phyloP scores from a whole-genome alignment of 2,329 filamentous ascomycete species.

The Clonostachys sp. region DNA sequence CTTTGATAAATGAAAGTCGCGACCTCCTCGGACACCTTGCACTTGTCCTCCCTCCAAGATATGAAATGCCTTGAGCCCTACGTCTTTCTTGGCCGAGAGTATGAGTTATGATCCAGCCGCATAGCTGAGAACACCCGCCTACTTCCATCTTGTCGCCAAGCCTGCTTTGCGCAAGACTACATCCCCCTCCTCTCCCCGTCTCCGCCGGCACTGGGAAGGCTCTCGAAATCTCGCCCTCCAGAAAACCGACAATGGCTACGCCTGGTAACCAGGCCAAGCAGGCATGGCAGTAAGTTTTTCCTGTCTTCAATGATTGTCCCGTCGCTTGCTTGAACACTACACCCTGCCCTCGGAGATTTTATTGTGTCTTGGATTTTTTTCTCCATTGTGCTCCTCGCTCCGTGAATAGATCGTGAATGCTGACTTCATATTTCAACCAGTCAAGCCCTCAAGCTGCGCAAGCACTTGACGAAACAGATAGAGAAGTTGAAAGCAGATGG shows the following conservation, averaged over 20 bases:
- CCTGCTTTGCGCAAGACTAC: too few species aligned
- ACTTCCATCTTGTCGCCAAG: too few species aligned
- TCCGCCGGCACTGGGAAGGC: slow-evolving; percentile 7
- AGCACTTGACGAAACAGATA: slow-evolving; percentile 34
- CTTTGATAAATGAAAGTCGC: slow-evolving; percentile 23
- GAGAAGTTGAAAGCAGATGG: slow-evolving; percentile 31
- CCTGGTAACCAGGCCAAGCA: slow-evolving; percentile 20
- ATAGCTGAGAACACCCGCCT: slow-evolving; percentile 10
- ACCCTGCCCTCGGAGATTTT: too few species aligned
- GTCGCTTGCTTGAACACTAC: too few species aligned
- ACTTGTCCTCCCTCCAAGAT: slow-evolving; percentile 16
- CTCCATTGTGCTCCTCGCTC: too few species aligned
- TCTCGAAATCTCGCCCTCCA: neutral
- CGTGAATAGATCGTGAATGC: neutral
- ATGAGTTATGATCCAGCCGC: slow-evolving; percentile 19
- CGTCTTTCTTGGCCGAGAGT: slow-evolving; percentile 20
- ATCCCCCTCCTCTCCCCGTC: slow-evolving; percentile 5
- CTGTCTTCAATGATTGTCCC: too few species aligned
- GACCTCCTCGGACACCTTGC: slow-evolving; percentile 14
- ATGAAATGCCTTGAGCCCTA: slow-evolving; percentile 23
- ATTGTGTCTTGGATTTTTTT: too few species aligned
- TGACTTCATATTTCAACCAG: slow-evolving; percentile 19
- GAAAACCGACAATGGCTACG: slow-evolving; percentile 13
- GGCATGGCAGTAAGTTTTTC: slow-evolving; percentile 28
- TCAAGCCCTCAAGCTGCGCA: slow-evolving; percentile 35